Evolutionary conservation across 352 stramenopile genomes (phyloP).

Genomic region (Globisporangium irregulare): DNA sequence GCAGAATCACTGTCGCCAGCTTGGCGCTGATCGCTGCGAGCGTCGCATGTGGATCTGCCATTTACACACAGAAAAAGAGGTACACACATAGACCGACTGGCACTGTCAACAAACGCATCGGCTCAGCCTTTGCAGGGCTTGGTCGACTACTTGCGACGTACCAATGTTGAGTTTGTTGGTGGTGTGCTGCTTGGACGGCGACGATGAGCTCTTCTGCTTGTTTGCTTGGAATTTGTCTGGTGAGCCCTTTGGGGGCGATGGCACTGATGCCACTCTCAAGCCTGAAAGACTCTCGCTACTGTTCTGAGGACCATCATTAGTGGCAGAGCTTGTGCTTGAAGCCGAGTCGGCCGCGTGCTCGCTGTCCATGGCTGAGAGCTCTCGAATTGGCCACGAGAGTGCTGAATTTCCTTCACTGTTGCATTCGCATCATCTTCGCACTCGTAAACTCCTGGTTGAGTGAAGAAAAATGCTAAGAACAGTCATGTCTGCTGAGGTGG

Average conservation of each 20-base stretch:
- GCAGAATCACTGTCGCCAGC: constrained; percentile 42
- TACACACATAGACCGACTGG: not conserved
- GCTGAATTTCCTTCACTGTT: not conserved
- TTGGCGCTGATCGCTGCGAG: constrained; percentile 65
- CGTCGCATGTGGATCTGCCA: constrained; percentile 34
- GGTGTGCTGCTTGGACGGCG: constrained; percentile 22
- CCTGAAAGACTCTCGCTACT: not conserved
- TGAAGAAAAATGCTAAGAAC: not conserved
- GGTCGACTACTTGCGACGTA: constrained; percentile 7
- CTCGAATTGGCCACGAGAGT: not conserved
- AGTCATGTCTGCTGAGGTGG: not conserved
- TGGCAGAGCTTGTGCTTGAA: not conserved
- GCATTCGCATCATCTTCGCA: not conserved
- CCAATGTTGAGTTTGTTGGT: constrained; percentile 40
- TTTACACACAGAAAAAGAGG: not conserved
- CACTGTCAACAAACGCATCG: not conserved
- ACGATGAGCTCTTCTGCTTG: constrained; percentile 6
- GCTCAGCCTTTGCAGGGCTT: not conserved
- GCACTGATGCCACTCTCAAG: not conserved
- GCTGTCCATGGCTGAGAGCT: not conserved
- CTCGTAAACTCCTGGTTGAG: not conserved
- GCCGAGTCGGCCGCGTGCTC: not conserved
- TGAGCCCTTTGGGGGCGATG: not conserved
- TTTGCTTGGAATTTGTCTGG: not conserved
- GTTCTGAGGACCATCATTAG: not conserved